Evolutionary conservation across 148 eudicot species (phyloP).

Genomic region (Selenicereus undatus): DNA sequence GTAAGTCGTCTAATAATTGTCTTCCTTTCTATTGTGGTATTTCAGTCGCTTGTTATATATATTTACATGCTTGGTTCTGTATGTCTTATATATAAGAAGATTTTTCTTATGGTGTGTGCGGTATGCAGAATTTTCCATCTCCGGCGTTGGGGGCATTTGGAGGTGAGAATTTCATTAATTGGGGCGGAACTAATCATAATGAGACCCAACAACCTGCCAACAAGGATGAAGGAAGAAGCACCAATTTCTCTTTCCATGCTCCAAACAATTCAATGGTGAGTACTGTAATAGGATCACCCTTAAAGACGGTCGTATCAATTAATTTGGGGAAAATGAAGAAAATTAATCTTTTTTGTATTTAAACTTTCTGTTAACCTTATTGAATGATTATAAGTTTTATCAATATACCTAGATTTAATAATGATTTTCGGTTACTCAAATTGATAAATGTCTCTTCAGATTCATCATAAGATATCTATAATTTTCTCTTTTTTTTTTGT

Average conservation of each 20-base stretch:
- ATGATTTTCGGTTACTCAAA: no score
- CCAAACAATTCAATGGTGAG: constrained; percentile 35
- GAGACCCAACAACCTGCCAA: constrained; percentile 12
- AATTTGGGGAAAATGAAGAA: neutral
- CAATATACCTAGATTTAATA: no score
- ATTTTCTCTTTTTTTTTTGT: no score
- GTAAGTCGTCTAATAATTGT: constrained; percentile 14
- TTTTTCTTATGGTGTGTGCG: neutral
- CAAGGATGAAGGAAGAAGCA: constrained; percentile 30
- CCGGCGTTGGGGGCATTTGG: constrained; percentile 63
- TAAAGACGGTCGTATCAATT: neutral
- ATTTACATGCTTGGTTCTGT: neutral
- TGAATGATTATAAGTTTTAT: no score
- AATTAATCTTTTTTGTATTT: neutral
- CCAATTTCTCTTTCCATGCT: constrained; percentile 59
- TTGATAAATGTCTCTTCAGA: no score
- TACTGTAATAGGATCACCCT: neutral
- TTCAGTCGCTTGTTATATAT: neutral
- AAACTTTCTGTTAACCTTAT: neutral
- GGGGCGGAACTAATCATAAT: constrained; percentile 26
- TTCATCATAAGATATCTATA: no score
- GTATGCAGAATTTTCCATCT: constrained; percentile 49
- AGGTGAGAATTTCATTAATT: constrained; percentile 32
- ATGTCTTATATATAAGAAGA: neutral
- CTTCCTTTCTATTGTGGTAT: neutral